Evolutionary conservation across 345 rosid genomes (phyloP).

Genomic region (Gynandropsis gynandra): DNA sequence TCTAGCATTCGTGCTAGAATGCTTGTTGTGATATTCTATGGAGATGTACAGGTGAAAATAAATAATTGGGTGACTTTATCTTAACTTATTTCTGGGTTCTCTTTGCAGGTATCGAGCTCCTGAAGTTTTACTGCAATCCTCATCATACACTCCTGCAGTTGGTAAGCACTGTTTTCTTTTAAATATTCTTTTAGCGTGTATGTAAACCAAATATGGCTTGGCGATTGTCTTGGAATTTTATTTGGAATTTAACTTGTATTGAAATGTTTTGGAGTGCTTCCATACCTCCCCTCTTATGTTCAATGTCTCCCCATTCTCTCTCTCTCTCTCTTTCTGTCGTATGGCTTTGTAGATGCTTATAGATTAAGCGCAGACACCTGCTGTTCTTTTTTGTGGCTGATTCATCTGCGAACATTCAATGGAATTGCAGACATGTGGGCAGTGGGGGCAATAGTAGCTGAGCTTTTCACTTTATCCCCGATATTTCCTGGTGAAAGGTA

Average conservation of each 20-base stretch:
- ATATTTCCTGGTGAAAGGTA: constrained; percentile 97
- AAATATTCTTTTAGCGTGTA: background rate
- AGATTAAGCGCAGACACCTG: too few species aligned
- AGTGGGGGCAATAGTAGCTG: constrained; percentile 87
- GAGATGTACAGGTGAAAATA: background rate
- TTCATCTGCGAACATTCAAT: constrained; percentile 19
- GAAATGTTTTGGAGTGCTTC: too few species aligned
- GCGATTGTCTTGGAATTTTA: too few species aligned
- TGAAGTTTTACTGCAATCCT: constrained; percentile 81
- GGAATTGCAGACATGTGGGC: constrained; percentile 86
- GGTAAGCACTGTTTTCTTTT: constrained; percentile 35
- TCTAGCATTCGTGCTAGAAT: background rate
- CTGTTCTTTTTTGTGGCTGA: background rate
- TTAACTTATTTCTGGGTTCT: background rate
- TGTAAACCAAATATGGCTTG: background rate
- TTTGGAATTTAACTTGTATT: too few species aligned
- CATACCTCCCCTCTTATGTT: too few species aligned
- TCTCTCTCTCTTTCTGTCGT: background rate
- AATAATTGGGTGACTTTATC: background rate
- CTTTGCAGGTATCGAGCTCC: constrained; percentile 86
- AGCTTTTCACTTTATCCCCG: constrained; percentile 78
- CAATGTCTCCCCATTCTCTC: background rate
- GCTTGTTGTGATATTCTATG: too few species aligned
- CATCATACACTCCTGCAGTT: constrained; percentile 80
- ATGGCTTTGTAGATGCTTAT: background rate